Evolutionary conservation across 2,329 filamentous ascomycete genomes (phyloP), one percentile per base, ranked within the genome.

Genomic region (Pseudohalonectria lignicola): DNA sequence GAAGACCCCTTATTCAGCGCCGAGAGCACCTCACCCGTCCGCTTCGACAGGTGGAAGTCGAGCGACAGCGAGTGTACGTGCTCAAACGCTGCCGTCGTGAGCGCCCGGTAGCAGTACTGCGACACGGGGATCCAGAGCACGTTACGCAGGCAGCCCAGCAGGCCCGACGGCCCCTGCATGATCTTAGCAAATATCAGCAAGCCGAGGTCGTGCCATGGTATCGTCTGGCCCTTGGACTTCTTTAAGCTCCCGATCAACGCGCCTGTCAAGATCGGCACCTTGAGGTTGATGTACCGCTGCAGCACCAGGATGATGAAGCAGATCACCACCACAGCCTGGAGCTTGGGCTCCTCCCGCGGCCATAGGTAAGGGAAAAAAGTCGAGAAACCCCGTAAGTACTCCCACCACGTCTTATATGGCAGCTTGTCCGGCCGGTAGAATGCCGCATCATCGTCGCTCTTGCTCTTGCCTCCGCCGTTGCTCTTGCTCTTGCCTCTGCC

Each of bases 291-390:
- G 35, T 79, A 66, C 44, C 92, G 80, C 63, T 95, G 88, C 11
- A 82, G 52, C 33, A 92, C 59, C 39, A 96, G 77, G 34, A 98
- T 71, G 26, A 76, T 37, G 52, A 96, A 88, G 61, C 92, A 96
- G 34, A 87, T 51, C 16, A 93, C 56, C 17, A 95, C 86, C 39
- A 88, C 72, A 17, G 86, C 47, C 62, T 95, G 82, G 39, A 98
- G 67, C 45, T 68, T 72, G 5, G 54, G 31, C 28, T 86, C 79
- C 53, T 90, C 90, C 51, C 79, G 82, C 1, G 92, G 92, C 92
- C 92, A 98, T 41, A 96, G 75, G 54, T 96, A 98, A 0, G 88
- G 90, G 56, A 96, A 93, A 61, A 98, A 94, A 37, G 95, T 69
- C 11, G 82, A 84, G 59, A 96, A 98, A 33, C 90, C 87, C 45